Base-by-base conservation (phyloP, 805 yeast genomes). In the Saturnispora dispora region DNA sequence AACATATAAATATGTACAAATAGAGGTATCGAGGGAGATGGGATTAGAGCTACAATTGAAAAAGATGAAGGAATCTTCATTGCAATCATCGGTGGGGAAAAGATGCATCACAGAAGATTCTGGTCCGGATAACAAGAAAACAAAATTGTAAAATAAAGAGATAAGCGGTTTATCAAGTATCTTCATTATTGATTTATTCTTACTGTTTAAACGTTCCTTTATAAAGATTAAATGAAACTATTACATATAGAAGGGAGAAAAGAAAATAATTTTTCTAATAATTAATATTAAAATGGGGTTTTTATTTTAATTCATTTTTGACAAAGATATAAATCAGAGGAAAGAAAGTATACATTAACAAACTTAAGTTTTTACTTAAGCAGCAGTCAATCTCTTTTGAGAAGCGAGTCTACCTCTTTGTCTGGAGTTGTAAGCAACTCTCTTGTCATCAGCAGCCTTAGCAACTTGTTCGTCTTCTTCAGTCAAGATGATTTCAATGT, bases 401-500 rank as follows among this genome's bases (percentile, higher is more conserved):
- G 87, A 71, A 70, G 89, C 84, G 70, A 85, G 77, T 79, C 93
- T 85, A 75, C 93, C 96, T 75, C 80, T 82, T 80, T 88, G 96
- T 83, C 96, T 86, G 64, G 90, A 72, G 76, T 84, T 79, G 74
- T 84, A 83, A 80, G 88, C 85, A 67, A 79, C 81, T 58, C 63
- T 65, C 63, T 63, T 65, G 44, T 65, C 68, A 47, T 67, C 71
- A 62, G 63, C 74, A 69, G 98, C 89, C 84, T 91, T 93, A 70
- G 83, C 89, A 74, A 93, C 88, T 70, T 77, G 81, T 78, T 90
- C 98, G 65, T 79, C 93, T 76, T 83, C 87, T 83, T 93, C 99
- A 70, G 96, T 85, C 68, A 93, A 80, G 72, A 88, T 83, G 71
- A 93, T 81, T 83, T 93, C 99, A 74, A 93, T 91, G 87, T 93